These are phyloP conservation scores for Solanum tarapatanum DNA, from an alignment of 257 asterid genomes.

Conservation along the genomic window DNA sequence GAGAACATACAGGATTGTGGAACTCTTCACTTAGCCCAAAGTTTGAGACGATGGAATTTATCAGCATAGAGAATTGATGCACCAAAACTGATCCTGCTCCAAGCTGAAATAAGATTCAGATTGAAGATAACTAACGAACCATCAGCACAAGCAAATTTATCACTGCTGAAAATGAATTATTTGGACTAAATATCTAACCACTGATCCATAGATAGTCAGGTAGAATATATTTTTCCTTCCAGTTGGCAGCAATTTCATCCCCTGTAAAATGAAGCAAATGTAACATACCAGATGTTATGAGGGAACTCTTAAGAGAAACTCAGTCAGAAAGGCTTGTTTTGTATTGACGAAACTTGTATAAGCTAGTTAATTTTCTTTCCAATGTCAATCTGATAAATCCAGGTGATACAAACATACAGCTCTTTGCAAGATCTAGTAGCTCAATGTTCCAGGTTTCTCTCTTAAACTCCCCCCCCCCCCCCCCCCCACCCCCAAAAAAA, in stretches of 20 bases:
- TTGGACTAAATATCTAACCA: slow-evolving; percentile 28
- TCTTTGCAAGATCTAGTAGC: not conserved
- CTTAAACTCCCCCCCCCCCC: not conserved
- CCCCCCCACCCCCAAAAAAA: too few relatives aligned
- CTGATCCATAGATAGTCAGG: slow-evolving; percentile 69
- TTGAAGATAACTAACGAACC: slow-evolving; percentile 1
- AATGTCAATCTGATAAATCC: not conserved
- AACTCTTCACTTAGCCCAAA: slow-evolving; percentile 81
- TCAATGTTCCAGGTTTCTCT: not conserved
- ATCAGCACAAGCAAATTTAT: not conserved
- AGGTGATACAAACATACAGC: not conserved
- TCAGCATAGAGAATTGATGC: slow-evolving; percentile 45
- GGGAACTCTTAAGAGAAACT: not conserved
- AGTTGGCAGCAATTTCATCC: slow-evolving; percentile 83
- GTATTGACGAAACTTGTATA: not conserved
- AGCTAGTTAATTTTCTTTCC: not conserved
- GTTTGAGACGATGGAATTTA: slow-evolving; percentile 57
- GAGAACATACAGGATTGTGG: slow-evolving; percentile 74
- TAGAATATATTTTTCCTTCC: slow-evolving; percentile 76
- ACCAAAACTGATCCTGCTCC: slow-evolving; percentile 85
- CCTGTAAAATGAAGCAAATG: slow-evolving; percentile 37
- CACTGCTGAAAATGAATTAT: not conserved
- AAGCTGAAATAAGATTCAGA: slow-evolving; percentile 41
- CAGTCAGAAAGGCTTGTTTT: not conserved
- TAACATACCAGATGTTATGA: not conserved